Base-by-base conservation (phyloP, 805 yeast genomes). In the Ogataea glucozyma region DNA sequence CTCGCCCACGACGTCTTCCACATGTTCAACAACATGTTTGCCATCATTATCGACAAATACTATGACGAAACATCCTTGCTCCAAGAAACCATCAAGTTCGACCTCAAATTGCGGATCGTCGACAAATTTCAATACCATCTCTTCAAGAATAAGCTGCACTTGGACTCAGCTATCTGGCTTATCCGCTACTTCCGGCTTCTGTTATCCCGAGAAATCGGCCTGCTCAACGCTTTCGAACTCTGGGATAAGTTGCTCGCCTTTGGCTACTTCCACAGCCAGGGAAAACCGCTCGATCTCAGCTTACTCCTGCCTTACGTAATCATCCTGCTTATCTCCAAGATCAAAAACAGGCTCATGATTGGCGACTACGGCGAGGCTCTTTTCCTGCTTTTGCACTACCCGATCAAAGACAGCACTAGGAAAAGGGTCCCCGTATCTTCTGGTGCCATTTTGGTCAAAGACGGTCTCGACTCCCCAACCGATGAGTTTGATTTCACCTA, bases 131-230 rank as follows among this genome's bases (percentile, higher is more conserved):
- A 73, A 23, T 76, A 74, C 51, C 71, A 72, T 52, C 67, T 67
- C 39, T 57, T 76, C 35, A 62, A 69, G 26, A 70, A 67, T 31
- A 75, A 72, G 51, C 57, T 76, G 23, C 68, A 67, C 44, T 56
- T 77, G 4, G 81, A 77, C 46, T 67, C 78, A 2, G 75, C 76
- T 40, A 64, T 78, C 31, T 78, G 82, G 82, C 63, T 76, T 19
- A 72, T 78, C n/a, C 54, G 83, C 32, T 78, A 72, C 57, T 67
- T 73, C 21, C 57, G 81, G 19, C 59, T 78, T 26, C 47, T 76
- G 3, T 58, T 76, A 13, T 60, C 71, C 6, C 58, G 83, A 39
- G 83, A 78, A 48, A 54, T 78, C 21, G 79, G 78, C 1, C 42
- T 66, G 7, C 43, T 41, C 3, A 52, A 59, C 14, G 58, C 71